Percentiles rank a stretch among this genome's conserved stretches.
Evolutionary conservation across 768 basidiomycete species (phyloP).

Genomic region (Trichaptum fuscoviolaceum): DNA sequence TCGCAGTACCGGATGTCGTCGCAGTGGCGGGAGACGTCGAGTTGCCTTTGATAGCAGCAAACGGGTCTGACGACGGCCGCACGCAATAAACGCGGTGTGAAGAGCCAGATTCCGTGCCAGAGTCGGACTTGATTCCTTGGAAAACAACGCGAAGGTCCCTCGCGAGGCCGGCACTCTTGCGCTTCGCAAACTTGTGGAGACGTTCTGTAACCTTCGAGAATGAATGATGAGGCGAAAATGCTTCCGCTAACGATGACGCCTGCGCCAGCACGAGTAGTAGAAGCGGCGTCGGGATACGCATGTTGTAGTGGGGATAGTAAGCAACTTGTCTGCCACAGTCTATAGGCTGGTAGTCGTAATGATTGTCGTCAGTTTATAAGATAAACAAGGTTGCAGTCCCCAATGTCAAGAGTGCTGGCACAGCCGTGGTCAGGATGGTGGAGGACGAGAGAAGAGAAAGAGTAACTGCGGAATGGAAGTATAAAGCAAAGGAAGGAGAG

Average conservation of each 20-base stretch:
- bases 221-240: constrained; percentile 3
- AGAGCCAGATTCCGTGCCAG: not conserved
- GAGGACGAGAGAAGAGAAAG: constrained; percentile 31
- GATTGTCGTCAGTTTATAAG: not conserved
- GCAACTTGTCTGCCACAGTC: not conserved
- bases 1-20: constrained; percentile 5
- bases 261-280: constrained; percentile 1
- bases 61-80: constrained; percentile 18
- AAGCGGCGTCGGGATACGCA: not conserved
- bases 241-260: not conserved
- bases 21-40: constrained; percentile 8
- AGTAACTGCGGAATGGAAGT: constrained; percentile 26
- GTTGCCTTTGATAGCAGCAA: constrained; percentile 13
- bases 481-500: constrained; percentile 26
- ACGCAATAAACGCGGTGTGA: constrained; percentile 32
- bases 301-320: not conserved
- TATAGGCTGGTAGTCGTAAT: not conserved
- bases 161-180: constrained; percentile 56
- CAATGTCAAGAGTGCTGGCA: constrained; percentile 22
- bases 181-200: constrained; percentile 50
- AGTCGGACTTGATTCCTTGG: constrained; percentile 39
- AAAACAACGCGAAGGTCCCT: constrained; percentile 67
- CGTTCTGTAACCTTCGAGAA: constrained; percentile 38
- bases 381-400: not conserved
- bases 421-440: constrained; percentile 22